A percentile compares a stretch with the other conserved stretches of the same genome.
Conservation (phyloP, 805 yeast species). For the Groenewaldozyma tartarivorans region DNA sequence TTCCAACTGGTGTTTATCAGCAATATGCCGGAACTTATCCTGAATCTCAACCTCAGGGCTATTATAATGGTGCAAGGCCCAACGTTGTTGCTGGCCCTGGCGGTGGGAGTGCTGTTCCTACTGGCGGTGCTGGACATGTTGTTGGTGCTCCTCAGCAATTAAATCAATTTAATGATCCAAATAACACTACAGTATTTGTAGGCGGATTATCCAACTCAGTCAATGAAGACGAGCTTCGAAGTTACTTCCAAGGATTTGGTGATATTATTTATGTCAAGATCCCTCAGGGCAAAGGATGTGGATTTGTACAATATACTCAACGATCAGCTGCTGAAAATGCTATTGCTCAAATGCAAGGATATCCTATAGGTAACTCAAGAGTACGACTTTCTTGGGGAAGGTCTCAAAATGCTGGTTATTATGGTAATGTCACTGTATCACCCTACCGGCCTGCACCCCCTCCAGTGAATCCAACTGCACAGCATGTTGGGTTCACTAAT, state of each 20-base stretch:
- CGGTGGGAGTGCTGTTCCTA: slow-evolving; percentile 1
- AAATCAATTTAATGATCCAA: slow-evolving; percentile 64
- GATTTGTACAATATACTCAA: slow-evolving; percentile 73
- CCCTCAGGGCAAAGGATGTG: slow-evolving; percentile 77
- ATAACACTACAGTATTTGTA: slow-evolving; percentile 74
- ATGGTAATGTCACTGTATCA: background rate
- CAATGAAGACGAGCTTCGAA: slow-evolving; percentile 46
- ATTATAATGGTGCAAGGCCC: background rate
- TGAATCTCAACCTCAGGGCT: slow-evolving; percentile 13
- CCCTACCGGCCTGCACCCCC: background rate
- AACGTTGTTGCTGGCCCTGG: slow-evolving; percentile 3
- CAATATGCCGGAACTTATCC: slow-evolving; percentile 13
- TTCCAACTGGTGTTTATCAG: slow-evolving; percentile 2
- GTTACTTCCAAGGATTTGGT: slow-evolving; percentile 65
- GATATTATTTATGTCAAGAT: slow-evolving; percentile 46
- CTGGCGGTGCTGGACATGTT: slow-evolving; percentile 7
- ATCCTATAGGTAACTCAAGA: slow-evolving; percentile 74
- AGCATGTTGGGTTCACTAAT: background rate
- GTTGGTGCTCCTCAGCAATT: slow-evolving; percentile 25
- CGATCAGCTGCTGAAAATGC: slow-evolving; percentile 81
- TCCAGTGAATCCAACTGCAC: background rate
- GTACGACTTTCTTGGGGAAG: slow-evolving; percentile 87
- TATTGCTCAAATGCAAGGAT: slow-evolving; percentile 81
- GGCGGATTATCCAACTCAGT: slow-evolving; percentile 60
- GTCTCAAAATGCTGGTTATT: slow-evolving; percentile 29